phyloP scores from a whole-genome alignment of 2,329 filamentous ascomycete species.

The Pseudophaeomoniella oleicola region DNA sequence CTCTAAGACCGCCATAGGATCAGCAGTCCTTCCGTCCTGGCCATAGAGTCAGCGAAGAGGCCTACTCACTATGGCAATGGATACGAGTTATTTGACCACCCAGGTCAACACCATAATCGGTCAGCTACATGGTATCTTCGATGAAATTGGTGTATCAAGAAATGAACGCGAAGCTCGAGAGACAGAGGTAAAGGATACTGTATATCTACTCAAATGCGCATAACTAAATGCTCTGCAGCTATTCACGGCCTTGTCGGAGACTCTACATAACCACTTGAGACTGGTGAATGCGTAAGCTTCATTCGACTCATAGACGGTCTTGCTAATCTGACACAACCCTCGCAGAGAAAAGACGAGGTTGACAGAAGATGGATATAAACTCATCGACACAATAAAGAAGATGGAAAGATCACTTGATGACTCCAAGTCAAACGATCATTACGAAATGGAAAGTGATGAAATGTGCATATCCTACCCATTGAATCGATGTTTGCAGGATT shows the following conservation, averaged over 20 bases:
- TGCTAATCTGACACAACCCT: not conserved
- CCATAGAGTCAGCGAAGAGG: constrained; percentile 5
- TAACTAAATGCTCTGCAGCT: constrained; percentile 40
- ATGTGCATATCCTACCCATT: constrained; percentile 73
- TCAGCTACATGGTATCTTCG: constrained; percentile 87
- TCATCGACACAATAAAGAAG: constrained; percentile 75
- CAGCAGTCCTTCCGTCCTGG: not conserved
- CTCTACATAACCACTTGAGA: constrained; percentile 77
- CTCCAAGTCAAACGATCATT: constrained; percentile 47
- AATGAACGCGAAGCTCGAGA: constrained; percentile 88
- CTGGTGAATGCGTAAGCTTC: constrained; percentile 52
- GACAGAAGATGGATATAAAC: constrained; percentile 74
- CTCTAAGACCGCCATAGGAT: too few species aligned
- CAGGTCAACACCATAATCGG: constrained; percentile 90
- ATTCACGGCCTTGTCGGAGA: constrained; percentile 81
- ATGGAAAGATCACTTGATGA: constrained; percentile 88
- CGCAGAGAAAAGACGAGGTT: constrained; percentile 71
- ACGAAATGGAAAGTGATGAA: constrained; percentile 50
- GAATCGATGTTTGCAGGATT: constrained; percentile 57
- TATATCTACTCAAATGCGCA: constrained; percentile 3
- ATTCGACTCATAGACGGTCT: not conserved
- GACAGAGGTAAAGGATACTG: constrained; percentile 51
- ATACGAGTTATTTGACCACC: constrained; percentile 82
- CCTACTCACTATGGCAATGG: constrained; percentile 42
- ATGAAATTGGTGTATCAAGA: constrained; percentile 88